phyloP scores from a whole-genome alignment of 2,329 filamentous ascomycete genomes.

The Rutstroemia sp. region DNA sequence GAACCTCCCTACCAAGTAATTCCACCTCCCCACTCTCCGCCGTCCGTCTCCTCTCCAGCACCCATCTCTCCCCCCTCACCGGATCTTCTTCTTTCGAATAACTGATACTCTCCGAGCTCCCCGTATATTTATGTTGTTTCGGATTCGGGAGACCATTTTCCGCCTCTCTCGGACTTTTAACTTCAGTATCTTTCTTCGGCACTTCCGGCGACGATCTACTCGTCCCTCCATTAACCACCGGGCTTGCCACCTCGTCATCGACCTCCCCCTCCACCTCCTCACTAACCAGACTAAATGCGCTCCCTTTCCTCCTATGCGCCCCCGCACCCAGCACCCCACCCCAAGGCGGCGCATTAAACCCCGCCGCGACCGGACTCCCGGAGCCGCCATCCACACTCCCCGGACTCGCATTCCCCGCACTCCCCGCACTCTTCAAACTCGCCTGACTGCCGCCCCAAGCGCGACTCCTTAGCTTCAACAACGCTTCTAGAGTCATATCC shows the following conservation, averaged over 20 bases:
- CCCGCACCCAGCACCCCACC: slow-evolving; percentile 5
- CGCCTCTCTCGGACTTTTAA: slow-evolving; percentile 14
- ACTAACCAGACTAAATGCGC: slow-evolving; percentile 6
- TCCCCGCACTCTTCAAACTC: slow-evolving; percentile 53
- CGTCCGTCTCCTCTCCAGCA: slow-evolving; percentile 60
- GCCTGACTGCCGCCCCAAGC: slow-evolving; percentile 78
- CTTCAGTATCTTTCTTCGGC: slow-evolving; percentile 4
- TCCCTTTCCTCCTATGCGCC: slow-evolving; percentile 4
- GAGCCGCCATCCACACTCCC: slow-evolving; percentile 19
- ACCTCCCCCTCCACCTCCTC: slow-evolving; percentile 8
- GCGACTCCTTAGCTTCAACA: slow-evolving; percentile 61
- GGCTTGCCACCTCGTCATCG: neutral
- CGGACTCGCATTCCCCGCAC: slow-evolving; percentile 26
- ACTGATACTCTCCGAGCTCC: slow-evolving; percentile 61
- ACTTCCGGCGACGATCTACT: neutral
- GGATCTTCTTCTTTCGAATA: slow-evolving; percentile 58
- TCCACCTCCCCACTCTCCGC: slow-evolving; percentile 58
- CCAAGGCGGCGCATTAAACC: too few relatives aligned
- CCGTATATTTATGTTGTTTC: slow-evolving; percentile 40
- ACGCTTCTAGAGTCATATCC: slow-evolving; percentile 65
- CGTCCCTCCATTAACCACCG: slow-evolving; percentile 29
- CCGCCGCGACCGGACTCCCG: slow-evolving; percentile 16
- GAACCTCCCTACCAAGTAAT: slow-evolving; percentile 55
- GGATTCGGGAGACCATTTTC: slow-evolving; percentile 15
- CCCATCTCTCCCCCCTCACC: slow-evolving; percentile 51